Percentiles rank a stretch among this genome's conserved stretches.
phyloP scores from a whole-genome alignment of 768 basidiomycete species.

The Collybiopsis confluens region DNA sequence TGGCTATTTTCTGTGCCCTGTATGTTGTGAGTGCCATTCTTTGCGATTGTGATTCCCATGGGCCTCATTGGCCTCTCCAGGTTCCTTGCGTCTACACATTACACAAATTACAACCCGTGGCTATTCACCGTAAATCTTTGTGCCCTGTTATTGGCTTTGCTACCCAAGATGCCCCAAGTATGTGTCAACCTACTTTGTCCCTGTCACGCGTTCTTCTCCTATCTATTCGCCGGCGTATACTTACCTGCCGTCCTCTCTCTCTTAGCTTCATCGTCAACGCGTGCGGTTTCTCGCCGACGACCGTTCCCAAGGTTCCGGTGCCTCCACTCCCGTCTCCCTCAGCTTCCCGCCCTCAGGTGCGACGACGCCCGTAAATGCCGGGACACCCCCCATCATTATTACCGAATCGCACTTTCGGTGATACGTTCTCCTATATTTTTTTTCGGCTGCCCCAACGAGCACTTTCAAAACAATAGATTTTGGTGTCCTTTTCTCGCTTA shows the following conservation, averaged over 20 bases:
- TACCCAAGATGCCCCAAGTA: conserved; percentile 96
- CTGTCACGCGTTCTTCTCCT: not conserved
- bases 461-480: too few relatives aligned
- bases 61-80: conserved; percentile 35
- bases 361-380: conserved; percentile 28
- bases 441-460: too few relatives aligned
- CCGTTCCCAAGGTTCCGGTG: conserved; percentile 40
- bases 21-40: conserved; percentile 57
- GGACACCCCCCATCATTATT: conserved; percentile 27
- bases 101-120: conserved; percentile 95
- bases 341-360: conserved; percentile 52
- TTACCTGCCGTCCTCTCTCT: conserved; percentile 13
- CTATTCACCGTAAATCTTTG: conserved; percentile 88
- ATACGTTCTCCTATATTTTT: not conserved
- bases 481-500: too few relatives aligned
- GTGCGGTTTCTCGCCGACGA: conserved; percentile 72
- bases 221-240: conserved; percentile 9
- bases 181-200: conserved; percentile 15
- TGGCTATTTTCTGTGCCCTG: conserved; percentile 92
- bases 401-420: conserved; percentile 43
- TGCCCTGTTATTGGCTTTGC: conserved; percentile 73
- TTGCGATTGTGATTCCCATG: conserved; percentile 1
- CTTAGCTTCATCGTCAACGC: conserved; percentile 76
- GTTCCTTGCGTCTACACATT: conserved; percentile 96
- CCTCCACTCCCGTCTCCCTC: conserved; percentile 62